Evolutionary conservation across 2,329 filamentous ascomycete species (phyloP), one percentile per base, ranked within the genome.

Genomic region (Aspergillus novoparasiticus): DNA sequence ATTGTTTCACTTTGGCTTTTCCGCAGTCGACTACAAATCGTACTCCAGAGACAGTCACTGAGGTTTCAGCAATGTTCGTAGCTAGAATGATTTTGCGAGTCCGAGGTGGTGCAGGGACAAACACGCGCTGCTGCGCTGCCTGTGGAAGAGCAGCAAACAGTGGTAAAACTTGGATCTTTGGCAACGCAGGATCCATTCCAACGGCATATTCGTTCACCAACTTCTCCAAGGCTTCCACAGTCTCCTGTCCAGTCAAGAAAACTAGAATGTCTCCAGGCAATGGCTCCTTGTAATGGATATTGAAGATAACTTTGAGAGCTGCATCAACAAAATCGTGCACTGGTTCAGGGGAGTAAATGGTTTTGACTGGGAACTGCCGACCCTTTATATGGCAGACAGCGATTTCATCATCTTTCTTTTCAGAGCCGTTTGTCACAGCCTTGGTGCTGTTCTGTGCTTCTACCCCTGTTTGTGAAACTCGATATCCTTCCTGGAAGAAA

Each of bases 41-140:
- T 8, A 99, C 93, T 2, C 95, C 95, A 0, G 94, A 91, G 0
- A 99, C 94, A 0, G 95, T 99, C 63, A 99, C 91, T 1, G 95
- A 98, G 0, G 95, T 98, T 77, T 99, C 95, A n/a, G 95, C 95
- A 71, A 99, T 98, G 73, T 99, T 99, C 16, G 95, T 99, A 0
- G 94, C 90, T 0, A 99, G 82, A 0, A 99, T 93, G 14, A 98
- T 85, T 74, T 98, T 98, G 50, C 95, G 86, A 0, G 92, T 96
- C 2, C 88, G 86, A 60, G 87, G 87, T 0, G 87, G 87, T 26
- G 91, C 85, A 1, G 91, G 90, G 60, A 89, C 83, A 75, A 99
- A 98, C 11, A 96, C 93, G 26, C 88, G 86, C 68, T 96, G 91
- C 71, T 99, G 95, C 0, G 91, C 90, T 59, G 90, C 87, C 69